Evolutionary conservation across 805 yeast genomes (phyloP).

Genomic region (Wickerhamiella occidentalis): DNA sequence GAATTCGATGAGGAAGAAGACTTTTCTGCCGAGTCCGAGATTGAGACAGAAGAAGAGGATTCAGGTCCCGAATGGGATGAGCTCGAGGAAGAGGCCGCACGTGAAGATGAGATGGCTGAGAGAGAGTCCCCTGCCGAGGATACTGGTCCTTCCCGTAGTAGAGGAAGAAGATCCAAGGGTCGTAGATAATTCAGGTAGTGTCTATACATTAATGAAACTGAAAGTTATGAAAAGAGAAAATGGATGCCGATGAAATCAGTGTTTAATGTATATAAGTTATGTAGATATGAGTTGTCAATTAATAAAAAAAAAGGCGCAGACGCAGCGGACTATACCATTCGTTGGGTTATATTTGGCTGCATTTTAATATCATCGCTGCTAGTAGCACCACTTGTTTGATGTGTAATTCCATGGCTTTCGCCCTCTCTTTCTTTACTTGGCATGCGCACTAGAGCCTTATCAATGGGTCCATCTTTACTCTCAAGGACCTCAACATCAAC

Average conservation of each 20-base stretch:
- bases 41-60: conserved; percentile 20
- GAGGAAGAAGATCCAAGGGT: conserved; percentile 8
- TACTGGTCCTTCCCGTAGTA: not conserved
- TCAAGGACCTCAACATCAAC: conserved; percentile 9
- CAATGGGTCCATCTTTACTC: conserved; percentile 4
- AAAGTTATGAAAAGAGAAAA: no score
- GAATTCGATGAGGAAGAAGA: conserved; percentile 31
- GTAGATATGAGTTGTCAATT: no score
- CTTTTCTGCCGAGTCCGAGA: conserved; percentile 26
- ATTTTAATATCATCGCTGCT: not conserved
- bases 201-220: not conserved
- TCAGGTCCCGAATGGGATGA: conserved; percentile 46
- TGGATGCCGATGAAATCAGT: no score
- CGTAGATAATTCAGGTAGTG: not conserved
- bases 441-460: conserved; percentile 2
- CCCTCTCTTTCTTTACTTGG: not conserved
- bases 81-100: conserved; percentile 42
- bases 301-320: not conserved
- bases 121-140: not conserved
- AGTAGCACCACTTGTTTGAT: not conserved
- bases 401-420: not conserved
- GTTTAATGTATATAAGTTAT: no score
- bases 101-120: conserved; percentile 20
- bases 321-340: no score
- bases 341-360: not conserved